Percentiles rank a stretch among this genome's conserved stretches.
These are phyloP conservation scores for Gastrolobium villosum DNA, from an alignment of 306 rosid species.

Conservation along the genomic window DNA sequence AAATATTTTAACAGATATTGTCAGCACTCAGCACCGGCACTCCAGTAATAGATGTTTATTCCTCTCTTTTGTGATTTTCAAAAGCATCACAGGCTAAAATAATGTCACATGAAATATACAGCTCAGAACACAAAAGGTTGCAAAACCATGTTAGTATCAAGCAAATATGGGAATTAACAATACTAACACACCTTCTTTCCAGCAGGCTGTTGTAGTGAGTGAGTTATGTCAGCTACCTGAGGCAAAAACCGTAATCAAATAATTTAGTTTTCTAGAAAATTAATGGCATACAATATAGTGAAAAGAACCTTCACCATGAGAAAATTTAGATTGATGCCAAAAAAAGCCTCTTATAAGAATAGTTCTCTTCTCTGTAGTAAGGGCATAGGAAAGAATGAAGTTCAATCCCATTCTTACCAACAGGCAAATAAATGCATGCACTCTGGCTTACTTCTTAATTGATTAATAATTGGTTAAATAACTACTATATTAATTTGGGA, in stretches of 20 bases:
- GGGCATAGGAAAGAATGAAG: not conserved
- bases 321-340: not conserved
- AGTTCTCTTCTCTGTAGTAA: conserved; percentile 23
- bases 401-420: conserved; percentile 30
- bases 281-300: conserved; percentile 12
- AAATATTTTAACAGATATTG: conserved; percentile 9
- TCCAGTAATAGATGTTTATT: conserved; percentile 22
- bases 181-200: conserved; percentile 77
- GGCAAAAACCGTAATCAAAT: conserved; percentile 37
- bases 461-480: conserved; percentile 11
- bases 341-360: not conserved
- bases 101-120: conserved; percentile 20
- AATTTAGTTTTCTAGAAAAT: conserved; percentile 42
- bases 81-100: conserved; percentile 33
- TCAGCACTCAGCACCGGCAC: not conserved
- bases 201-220: conserved; percentile 97
- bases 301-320: conserved; percentile 20
- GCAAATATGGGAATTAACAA: conserved; percentile 30
- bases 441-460: conserved; percentile 21
- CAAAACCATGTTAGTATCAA: conserved; percentile 19
- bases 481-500: not conserved
- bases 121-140: not conserved
- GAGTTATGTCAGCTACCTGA: conserved; percentile 95
- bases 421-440: conserved; percentile 23
- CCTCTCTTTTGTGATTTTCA: conserved; percentile 13